Base-by-base conservation (phyloP, 2,329 filamentous ascomycete genomes). In the Sarocladium strictum region DNA sequence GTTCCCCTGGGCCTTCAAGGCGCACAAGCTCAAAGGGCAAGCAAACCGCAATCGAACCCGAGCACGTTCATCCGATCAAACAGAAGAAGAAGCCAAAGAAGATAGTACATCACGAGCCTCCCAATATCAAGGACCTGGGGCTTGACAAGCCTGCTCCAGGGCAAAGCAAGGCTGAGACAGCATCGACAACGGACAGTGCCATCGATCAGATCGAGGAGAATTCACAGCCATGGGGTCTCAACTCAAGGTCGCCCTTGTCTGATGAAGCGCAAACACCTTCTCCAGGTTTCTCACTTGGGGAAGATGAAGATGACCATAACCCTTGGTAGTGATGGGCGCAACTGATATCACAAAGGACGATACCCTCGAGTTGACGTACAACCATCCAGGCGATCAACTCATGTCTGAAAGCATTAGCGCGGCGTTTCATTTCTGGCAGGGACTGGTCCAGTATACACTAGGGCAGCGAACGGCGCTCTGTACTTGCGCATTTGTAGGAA, bases 221-320 rank as follows among this genome's bases (percentile, higher is more conserved):
- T 15, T 29, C 59, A 11, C 56, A 37, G 14, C 56, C 56, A 17
- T 54, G 54, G 49, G 58, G 29, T 12, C 33, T 37, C 3, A 45
- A 45, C 26, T 3, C 24, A 9, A n/a, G 49, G n/a, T 43, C 54
- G 3, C 49, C 47, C 14, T 24, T 47, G n/a, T 50, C 50, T 10
- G 56, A n/a, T n/a, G n/a, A 56, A 14, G 47, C 38, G 7, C 58
- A 56, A n/a, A 51, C 47, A 3, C 47, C 47, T 21, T 49, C 41
- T 3, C 57, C 63, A 19, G 59, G 55, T 35, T 71, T 69, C 50
- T 61, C 63, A 24, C 63, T 70, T 2, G 60, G 67, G n/a, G 68
- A 71, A 17, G 65, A 66, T 26, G 74, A 76, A 3, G 75, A 73
- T 55, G 77, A 76, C 57, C 66, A 67, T 19, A 77, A 77, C 57